These are phyloP conservation scores for Lindgomyces ingoldianus DNA, from an alignment of 495 filamentous ascomycete species.

Conservation along the genomic window DNA sequence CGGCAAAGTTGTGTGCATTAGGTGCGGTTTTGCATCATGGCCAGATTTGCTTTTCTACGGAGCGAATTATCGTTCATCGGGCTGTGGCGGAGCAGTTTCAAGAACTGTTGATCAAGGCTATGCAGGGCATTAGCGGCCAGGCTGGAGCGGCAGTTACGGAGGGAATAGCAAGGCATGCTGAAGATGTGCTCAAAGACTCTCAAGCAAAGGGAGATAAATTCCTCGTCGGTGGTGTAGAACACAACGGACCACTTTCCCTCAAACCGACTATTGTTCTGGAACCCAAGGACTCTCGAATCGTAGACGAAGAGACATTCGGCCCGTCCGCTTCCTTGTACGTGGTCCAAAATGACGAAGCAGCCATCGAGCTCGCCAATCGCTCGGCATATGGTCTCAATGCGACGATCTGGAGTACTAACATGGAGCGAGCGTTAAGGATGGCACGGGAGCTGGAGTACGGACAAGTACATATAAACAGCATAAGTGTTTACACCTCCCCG, in stretches of 20 bases:
- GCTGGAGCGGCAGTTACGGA: constrained; percentile 26
- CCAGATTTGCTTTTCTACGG: constrained; percentile 46
- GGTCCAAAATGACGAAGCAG: constrained; percentile 47
- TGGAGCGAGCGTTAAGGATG: constrained; percentile 42
- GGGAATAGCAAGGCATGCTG: constrained; percentile 37
- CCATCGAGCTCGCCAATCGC: constrained; percentile 45
- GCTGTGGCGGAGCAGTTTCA: constrained; percentile 25
- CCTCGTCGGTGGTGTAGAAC: constrained; percentile 36
- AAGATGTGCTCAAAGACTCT: constrained; percentile 33
- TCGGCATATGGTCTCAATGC: constrained; percentile 46
- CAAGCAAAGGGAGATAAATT: constrained; percentile 31
- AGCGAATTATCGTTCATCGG: constrained; percentile 42
- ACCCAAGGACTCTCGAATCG: constrained; percentile 51
- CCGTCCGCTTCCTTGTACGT: constrained; percentile 66
- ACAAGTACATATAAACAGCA: constrained; percentile 71
- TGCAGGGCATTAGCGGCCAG: constrained; percentile 40
- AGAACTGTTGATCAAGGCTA: constrained; percentile 28
- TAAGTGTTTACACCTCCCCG: constrained; percentile 80
- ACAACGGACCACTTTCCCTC: constrained; percentile 19
- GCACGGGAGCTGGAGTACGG: constrained; percentile 44
- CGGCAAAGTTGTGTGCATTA: constrained; percentile 37
- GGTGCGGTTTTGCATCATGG: constrained; percentile 44
- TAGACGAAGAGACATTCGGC: constrained; percentile 77
- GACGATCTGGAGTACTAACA: constrained; percentile 43
- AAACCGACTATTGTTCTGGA: constrained; percentile 35